Conservation (phyloP, 73 alveolate species). For the Blepharisma stoltei region DNA sequence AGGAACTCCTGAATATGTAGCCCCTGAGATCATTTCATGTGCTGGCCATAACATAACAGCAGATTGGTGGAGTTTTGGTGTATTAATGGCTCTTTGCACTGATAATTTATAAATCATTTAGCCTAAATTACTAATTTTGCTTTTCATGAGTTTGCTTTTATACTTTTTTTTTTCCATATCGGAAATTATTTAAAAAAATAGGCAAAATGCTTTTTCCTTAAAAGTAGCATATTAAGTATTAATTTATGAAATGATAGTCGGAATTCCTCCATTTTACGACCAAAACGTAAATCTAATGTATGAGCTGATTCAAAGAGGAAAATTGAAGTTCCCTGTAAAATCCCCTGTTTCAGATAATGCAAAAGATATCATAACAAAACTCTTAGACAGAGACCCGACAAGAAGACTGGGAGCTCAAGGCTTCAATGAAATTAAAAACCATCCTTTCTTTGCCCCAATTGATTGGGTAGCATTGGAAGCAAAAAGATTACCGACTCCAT, state of each 20-base stretch:
- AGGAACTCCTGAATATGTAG: slow-evolving; percentile 95
- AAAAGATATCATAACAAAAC: slow-evolving; percentile 70
- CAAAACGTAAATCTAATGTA: slow-evolving; percentile 83
- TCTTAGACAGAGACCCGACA: slow-evolving; percentile 73
- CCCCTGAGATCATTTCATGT: slow-evolving; percentile 91
- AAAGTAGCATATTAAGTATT: no score
- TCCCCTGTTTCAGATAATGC: slow-evolving; percentile 66
- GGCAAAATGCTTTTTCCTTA: no score
- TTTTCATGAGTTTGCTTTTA: no score
- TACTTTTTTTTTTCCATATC: no score
- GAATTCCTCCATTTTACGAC: slow-evolving; percentile 93
- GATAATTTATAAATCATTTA: no score
- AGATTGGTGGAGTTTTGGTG: slow-evolving; percentile 97
- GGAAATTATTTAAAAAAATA: no score
- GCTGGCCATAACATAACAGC: slow-evolving; percentile 87
- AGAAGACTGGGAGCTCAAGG: slow-evolving; percentile 84
- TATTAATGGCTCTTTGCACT: no score
- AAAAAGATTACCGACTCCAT: slow-evolving; percentile 60
- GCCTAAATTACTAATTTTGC: no score
- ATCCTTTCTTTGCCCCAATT: slow-evolving; percentile 78
- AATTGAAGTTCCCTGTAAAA: slow-evolving; percentile 80
- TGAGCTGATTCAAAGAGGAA: slow-evolving; percentile 71
- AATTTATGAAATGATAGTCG: slow-evolving; percentile 86
- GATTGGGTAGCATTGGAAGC: slow-evolving; percentile 53
- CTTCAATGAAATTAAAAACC: slow-evolving; percentile 62